These are phyloP conservation scores for Daldinia sp. DNA, from an alignment of 2,329 filamentous ascomycete genomes.

Conservation along the genomic window DNA sequence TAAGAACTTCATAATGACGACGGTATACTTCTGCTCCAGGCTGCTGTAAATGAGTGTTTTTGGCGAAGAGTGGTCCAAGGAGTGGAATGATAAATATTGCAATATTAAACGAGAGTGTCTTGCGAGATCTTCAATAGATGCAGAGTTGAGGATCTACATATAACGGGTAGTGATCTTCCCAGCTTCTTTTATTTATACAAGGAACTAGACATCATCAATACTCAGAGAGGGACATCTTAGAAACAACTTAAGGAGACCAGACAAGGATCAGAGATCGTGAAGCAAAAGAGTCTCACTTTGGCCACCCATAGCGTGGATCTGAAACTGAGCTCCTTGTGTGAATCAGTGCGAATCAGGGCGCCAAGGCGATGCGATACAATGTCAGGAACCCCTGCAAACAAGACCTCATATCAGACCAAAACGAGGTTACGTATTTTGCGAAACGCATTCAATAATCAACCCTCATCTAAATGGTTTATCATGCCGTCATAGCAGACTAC, in stretches of 20 bases:
- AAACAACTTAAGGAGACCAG: conserved; percentile 18
- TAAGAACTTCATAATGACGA: conserved; percentile 34
- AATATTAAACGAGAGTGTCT: conserved; percentile 37
- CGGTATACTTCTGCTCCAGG: conserved; percentile 11
- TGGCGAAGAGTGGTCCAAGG: conserved; percentile 20
- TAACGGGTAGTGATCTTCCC: conserved; percentile 42
- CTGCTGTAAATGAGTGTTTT: conserved; percentile 24
- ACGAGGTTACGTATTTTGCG: conserved; percentile 1
- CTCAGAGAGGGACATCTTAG: conserved; percentile 6
- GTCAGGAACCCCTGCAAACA: conserved; percentile 19
- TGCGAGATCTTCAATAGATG: conserved; percentile 37
- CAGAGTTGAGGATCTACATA: conserved; percentile 44
- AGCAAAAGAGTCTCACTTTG: conserved; percentile 37
- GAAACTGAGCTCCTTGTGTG: conserved; percentile 32
- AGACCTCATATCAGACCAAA: conserved; percentile 16
- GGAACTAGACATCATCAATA: conserved; percentile 15
- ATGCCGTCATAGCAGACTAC: conserved; percentile 11
- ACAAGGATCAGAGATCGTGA: conserved; percentile 34
- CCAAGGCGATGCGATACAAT: conserved; percentile 35
- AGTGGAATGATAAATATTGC: conserved; percentile 21
- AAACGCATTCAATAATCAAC: conserved; percentile 15
- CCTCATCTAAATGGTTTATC: conserved; percentile 15
- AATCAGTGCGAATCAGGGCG: conserved; percentile 19
- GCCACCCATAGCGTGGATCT: conserved; percentile 32
- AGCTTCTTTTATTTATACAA: conserved; percentile 43